phyloP scores from a whole-genome alignment of 1,284 basidiomycete genomes.

The Melampsora larici-populina region DNA sequence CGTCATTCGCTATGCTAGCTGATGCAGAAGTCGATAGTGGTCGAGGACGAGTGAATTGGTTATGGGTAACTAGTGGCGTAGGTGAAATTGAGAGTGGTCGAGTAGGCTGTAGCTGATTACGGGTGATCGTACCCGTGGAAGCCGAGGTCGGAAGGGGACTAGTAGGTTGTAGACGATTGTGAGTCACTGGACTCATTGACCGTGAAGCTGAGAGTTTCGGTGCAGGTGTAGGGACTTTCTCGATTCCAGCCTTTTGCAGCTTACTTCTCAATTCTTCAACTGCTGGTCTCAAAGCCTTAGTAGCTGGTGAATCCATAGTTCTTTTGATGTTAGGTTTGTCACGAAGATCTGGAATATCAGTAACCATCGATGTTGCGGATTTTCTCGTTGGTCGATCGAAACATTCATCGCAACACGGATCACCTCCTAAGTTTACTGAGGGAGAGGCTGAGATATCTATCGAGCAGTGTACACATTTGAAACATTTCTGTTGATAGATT shows the following conservation, averaged over 20 bases:
- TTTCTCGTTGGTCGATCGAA: constrained; percentile 26
- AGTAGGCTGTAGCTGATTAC: too few relatives aligned
- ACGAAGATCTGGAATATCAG: constrained; percentile 38
- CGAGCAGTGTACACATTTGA: constrained; percentile 39
- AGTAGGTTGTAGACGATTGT: background rate
- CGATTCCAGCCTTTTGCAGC: constrained; percentile 30
- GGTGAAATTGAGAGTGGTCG: too few relatives aligned
- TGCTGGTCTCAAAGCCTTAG: constrained; percentile 29
- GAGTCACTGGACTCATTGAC: background rate
- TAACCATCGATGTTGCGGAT: constrained; percentile 14
- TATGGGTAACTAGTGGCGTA: too few relatives aligned
- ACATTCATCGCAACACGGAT: constrained; percentile 39
- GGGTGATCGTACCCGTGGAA: background rate
- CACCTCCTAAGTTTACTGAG: constrained; percentile 30
- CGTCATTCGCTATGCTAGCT: background rate
- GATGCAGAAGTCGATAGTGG: too few relatives aligned
- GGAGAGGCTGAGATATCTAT: constrained; percentile 28
- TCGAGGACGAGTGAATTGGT: too few relatives aligned
- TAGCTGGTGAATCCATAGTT: constrained; percentile 23
- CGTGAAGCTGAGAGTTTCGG: background rate
- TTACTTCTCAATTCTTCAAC: constrained; percentile 40
- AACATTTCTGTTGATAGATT: constrained; percentile 28
- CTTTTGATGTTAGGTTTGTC: constrained; percentile 4
- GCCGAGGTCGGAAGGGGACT: background rate
- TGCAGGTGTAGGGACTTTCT: constrained; percentile 11